These are phyloP conservation scores for Euphorbia lathyris DNA, from an alignment of 345 rosid genomes.

Conservation along the genomic window DNA sequence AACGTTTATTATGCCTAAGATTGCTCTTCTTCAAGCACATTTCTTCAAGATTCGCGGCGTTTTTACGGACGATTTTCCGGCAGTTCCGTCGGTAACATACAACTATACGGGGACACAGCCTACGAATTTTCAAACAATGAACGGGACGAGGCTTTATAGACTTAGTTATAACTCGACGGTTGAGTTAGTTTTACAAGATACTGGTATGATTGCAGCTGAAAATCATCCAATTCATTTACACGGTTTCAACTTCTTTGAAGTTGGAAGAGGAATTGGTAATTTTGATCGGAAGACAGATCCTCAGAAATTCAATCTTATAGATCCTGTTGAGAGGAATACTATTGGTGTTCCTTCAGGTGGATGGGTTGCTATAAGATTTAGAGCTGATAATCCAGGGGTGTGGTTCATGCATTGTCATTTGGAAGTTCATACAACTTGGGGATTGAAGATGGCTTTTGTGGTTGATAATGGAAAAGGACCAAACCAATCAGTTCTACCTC, in stretches of 20 bases:
- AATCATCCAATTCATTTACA: constrained; percentile 91
- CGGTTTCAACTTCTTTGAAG: constrained; percentile 78
- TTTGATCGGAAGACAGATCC: constrained; percentile 59
- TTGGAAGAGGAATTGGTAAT: constrained; percentile 77
- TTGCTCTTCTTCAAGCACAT: constrained; percentile 77
- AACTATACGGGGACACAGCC: constrained; percentile 66
- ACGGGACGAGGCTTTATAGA: constrained; percentile 62
- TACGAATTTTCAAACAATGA: constrained; percentile 49
- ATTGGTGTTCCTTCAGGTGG: constrained; percentile 91
- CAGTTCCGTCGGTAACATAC: constrained; percentile 53
- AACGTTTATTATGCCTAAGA: constrained; percentile 78
- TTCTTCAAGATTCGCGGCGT: constrained; percentile 73
- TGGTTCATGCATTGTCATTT: constrained; percentile 38
- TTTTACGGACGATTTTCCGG: constrained; percentile 82
- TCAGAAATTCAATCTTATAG: constrained; percentile 67
- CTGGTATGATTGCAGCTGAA: constrained; percentile 70
- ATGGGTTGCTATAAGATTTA: constrained; percentile 83
- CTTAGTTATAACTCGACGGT: constrained; percentile 69
- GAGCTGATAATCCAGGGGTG: constrained; percentile 74
- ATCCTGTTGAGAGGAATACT: constrained; percentile 95
- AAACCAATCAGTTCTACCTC: constrained; percentile 24
- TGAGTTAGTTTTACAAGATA: constrained; percentile 81
- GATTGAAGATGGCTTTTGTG: constrained; percentile 33
- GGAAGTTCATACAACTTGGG: constrained; percentile 35
- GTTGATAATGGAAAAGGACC: constrained; percentile 34